A percentile compares a stretch with the other conserved stretches of the same genome.
Evolutionary conservation across 2,329 filamentous ascomycete species (phyloP).

Genomic region (Cytospora piceae): DNA sequence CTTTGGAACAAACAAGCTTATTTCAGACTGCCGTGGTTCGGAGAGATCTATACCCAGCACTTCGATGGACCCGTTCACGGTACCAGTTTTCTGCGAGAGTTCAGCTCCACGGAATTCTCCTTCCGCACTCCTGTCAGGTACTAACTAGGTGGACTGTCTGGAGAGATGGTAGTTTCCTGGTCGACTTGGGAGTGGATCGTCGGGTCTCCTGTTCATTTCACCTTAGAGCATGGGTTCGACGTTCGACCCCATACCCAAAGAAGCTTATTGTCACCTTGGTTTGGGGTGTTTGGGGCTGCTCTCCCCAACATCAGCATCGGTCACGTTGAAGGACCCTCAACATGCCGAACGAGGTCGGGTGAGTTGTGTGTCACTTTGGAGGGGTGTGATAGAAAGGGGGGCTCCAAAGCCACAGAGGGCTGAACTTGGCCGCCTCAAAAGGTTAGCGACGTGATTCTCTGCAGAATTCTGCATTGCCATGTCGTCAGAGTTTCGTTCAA

Average conservation of each 20-base stretch:
- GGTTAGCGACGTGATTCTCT: neutral
- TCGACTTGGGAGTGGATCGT: constrained; percentile 23
- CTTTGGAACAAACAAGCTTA: constrained; percentile 21
- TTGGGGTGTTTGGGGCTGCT: neutral
- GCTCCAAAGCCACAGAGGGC: neutral
- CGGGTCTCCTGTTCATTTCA: constrained; percentile 25
- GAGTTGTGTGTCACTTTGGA: neutral
- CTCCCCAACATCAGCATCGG: neutral
- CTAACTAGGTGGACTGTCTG: constrained; percentile 8
- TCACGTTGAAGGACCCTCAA: neutral
- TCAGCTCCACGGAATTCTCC: neutral
- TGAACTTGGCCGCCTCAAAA: neutral
- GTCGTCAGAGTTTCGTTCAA: constrained; percentile 2
- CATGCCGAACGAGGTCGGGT: neutral
- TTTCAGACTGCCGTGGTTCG: constrained; percentile 6
- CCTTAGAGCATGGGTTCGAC: constrained; percentile 8
- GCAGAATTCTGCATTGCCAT: neutral
- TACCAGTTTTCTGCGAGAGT: neutral
- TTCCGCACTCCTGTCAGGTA: constrained; percentile 14
- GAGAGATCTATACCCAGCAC: constrained; percentile 11
- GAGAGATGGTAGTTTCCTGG: constrained; percentile 1
- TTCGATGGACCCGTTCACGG: neutral
- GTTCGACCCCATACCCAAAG: constrained; percentile 4
- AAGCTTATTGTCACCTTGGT: neutral
- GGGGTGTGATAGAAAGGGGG: neutral